Evolutionary conservation across 768 basidiomycete species (phyloP).

Genomic region (Lactarius trivialis): DNA sequence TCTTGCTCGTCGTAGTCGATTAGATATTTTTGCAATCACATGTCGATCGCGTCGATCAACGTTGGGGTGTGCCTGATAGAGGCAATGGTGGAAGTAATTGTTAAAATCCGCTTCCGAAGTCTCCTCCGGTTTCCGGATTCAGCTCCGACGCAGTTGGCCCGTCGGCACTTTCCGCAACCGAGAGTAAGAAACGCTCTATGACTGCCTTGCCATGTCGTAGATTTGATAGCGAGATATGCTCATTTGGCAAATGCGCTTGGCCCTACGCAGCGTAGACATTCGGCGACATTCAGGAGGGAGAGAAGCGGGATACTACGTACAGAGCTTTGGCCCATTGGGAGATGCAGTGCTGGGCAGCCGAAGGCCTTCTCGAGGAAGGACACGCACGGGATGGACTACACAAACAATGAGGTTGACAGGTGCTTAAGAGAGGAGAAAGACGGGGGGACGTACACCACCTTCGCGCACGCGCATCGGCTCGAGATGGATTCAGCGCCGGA

Average conservation of each 20-base stretch:
- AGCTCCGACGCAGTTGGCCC: not conserved
- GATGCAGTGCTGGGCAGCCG: slow-evolving; percentile 79
- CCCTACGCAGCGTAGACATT: slow-evolving; percentile 43
- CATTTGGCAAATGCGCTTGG: slow-evolving; percentile 90
- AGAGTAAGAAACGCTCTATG: slow-evolving; percentile 62
- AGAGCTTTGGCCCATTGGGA: slow-evolving; percentile 90
- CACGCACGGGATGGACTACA: slow-evolving; percentile 86
- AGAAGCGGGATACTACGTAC: slow-evolving; percentile 38
- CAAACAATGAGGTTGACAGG: not conserved
- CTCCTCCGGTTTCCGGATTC: not conserved
- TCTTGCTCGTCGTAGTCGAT: not conserved
- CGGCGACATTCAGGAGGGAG: not conserved
- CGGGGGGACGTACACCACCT: slow-evolving; percentile 64
- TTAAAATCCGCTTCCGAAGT: not conserved
- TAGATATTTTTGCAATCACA: no score
- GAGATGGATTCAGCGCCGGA: not conserved
- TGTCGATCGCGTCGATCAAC: not conserved
- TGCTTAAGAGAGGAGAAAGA: not conserved
- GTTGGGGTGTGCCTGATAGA: not conserved
- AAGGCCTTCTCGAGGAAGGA: slow-evolving; percentile 93
- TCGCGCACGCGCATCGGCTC: slow-evolving; percentile 75
- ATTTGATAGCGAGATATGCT: slow-evolving; percentile 81
- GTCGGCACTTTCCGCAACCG: slow-evolving; percentile 35
- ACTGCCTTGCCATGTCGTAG: slow-evolving; percentile 72
- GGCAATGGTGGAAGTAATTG: not conserved